Base-by-base conservation (phyloP, 2,329 filamentous ascomycete species). In the Aspergillus udagawae region DNA sequence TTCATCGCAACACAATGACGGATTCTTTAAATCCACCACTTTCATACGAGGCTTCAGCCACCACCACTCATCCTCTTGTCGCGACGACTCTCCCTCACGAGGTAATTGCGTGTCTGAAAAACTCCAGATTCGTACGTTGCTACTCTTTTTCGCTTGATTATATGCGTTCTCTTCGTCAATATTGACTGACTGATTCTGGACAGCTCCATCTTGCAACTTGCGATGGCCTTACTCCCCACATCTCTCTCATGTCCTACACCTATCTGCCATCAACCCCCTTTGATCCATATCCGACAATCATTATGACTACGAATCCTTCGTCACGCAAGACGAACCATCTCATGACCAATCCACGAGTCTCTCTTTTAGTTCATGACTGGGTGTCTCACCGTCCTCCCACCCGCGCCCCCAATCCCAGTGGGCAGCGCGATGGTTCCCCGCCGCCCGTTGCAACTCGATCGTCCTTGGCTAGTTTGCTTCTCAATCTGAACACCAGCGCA, bases 191-290 rank as follows among this genome's bases (percentile, higher is more conserved):
- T 51, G 47, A 35, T 14, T 35, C 49, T 52, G 27, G 8, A 65
- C 69, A 96, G 92, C 91, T 99, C 65, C 94, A 99, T 76, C 88
- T 99, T 53, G 92, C 94, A 66, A 99, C 94, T 56, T 95, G 90
- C 74, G 86, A 86, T 66, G 82, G 89, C 65, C 89, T 94, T 69
- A 81, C 86, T 62, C 94, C 94, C 9, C 91, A 97, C 73, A 91
- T 97, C 64, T 95, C 92, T 41, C 86, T 99, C 63, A 99, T 99
- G 94, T 97, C 96, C 80, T 97, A 97, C 80, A 97, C 94, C 70
- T 97, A 97, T 77, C 88, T 99, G 23, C 89, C 92, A 42, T 86
- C 83, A 5, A 90, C 89, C 17, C 87, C 86, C 42, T 88, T 86
- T 74, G 83, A 84, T 42, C 70, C 82, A 52, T 76, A 79, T n/a